A percentile compares a stretch with the other conserved stretches of the same genome.
phyloP scores from a whole-genome alignment of 768 basidiomycete species.

The Mycena polygramma region DNA sequence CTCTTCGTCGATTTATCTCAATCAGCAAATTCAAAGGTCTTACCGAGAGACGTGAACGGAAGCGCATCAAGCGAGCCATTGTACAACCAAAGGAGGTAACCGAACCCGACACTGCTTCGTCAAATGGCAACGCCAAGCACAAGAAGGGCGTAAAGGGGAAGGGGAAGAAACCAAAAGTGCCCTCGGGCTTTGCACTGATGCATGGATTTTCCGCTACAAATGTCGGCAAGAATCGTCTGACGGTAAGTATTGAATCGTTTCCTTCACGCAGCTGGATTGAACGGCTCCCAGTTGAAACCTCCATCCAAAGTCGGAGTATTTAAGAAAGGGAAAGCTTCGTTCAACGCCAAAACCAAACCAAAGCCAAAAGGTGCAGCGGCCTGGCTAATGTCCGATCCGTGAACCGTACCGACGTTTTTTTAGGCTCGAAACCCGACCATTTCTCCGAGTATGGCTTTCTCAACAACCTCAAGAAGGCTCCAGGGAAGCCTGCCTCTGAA shows the following conservation, averaged over 20 bases:
- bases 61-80: constrained; percentile 69
- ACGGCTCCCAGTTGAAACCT: constrained; percentile 55
- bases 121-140: constrained; percentile 23
- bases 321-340: constrained; percentile 74
- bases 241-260: constrained; percentile 54
- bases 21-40: constrained; percentile 58
- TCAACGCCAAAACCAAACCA: constrained; percentile 48
- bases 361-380: constrained; percentile 41
- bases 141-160: constrained; percentile 27
- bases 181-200: constrained; percentile 72
- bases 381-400: not conserved
- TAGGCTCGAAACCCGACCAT: constrained; percentile 17
- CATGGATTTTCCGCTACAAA: constrained; percentile 75
- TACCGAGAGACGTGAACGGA: constrained; percentile 73
- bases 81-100: constrained; percentile 50
- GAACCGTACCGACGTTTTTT: not conserved
- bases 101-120: constrained; percentile 36
- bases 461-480: constrained; percentile 42
- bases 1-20: not conserved
- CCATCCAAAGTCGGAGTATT: constrained; percentile 67
- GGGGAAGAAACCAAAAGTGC: constrained; percentile 45
- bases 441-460: constrained; percentile 67
- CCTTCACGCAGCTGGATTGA: constrained; percentile 1
- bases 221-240: constrained; percentile 72
- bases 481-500: constrained; percentile 14